Conservation (phyloP, 441 rosid species). For the Raphanus hybrid region DNA sequence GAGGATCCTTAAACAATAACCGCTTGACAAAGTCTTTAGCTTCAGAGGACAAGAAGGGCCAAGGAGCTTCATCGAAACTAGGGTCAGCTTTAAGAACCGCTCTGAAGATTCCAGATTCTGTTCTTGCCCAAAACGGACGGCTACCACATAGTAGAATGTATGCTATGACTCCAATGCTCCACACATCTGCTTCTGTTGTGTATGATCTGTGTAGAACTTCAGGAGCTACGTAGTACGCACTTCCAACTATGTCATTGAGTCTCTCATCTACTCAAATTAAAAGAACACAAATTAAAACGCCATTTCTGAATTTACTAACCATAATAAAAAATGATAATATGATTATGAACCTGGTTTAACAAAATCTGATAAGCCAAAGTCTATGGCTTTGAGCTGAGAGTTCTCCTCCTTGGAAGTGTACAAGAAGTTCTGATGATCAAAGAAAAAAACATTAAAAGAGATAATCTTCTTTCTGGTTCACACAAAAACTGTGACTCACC, state of each 20-base stretch:
- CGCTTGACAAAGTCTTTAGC: slow-evolving; percentile 89
- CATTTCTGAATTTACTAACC: not conserved
- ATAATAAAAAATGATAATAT: not conserved
- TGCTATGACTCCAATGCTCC: slow-evolving; percentile 95
- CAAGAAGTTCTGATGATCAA: slow-evolving; percentile 74
- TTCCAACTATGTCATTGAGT: slow-evolving; percentile 95
- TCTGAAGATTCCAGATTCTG: slow-evolving; percentile 91
- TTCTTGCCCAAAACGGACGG: slow-evolving; percentile 96
- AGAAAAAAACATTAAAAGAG: not conserved
- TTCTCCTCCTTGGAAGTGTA: slow-evolving; percentile 79
- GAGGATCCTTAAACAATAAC: slow-evolving; percentile 78
- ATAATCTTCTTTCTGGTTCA: slow-evolving; percentile 8
- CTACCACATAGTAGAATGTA: slow-evolving; percentile 89
- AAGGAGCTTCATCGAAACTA: slow-evolving; percentile 77
- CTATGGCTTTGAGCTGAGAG: slow-evolving; percentile 85
- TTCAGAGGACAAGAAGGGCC: slow-evolving; percentile 82
- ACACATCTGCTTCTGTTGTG: slow-evolving; percentile 90
- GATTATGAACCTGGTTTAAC: slow-evolving; percentile 78
- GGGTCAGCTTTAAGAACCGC: slow-evolving; percentile 91
- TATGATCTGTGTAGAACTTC: slow-evolving; percentile 94
- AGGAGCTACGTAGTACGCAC: slow-evolving; percentile 95
- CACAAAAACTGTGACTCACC: slow-evolving; percentile 45
- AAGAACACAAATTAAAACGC: not conserved
- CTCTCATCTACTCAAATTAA: slow-evolving; percentile 66
- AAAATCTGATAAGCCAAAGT: slow-evolving; percentile 90